Percentiles rank a stretch among this genome's conserved stretches.
Evolutionary conservation across 257 asterid genomes (phyloP).

Genomic region (Solanum dulcamara): DNA sequence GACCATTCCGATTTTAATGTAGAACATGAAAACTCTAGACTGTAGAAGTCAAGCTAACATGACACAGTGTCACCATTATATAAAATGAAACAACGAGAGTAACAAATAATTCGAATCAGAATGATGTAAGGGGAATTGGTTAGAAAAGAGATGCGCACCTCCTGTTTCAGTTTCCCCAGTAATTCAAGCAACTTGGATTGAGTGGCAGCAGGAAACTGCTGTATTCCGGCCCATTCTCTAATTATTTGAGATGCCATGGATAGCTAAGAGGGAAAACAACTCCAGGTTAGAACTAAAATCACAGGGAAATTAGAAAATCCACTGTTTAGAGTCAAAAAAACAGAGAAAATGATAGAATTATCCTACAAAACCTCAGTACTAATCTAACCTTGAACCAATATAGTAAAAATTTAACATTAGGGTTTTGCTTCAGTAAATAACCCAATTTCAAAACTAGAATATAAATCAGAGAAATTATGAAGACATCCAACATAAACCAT

Average conservation of each 20-base stretch:
- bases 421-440: neutral
- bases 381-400: neutral
- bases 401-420: neutral
- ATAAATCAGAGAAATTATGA: neutral
- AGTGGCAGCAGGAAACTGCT: conserved; percentile 86
- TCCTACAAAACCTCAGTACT: neutral
- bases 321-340: neutral
- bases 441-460: neutral
- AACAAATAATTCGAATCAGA: neutral
- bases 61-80: neutral
- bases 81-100: neutral
- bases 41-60: neutral
- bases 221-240: conserved; percentile 84
- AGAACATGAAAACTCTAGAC: neutral
- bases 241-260: conserved; percentile 65
- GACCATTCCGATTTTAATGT: neutral
- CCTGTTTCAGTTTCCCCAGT: conserved; percentile 61
- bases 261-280: conserved; percentile 14
- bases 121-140: neutral
- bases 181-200: conserved; percentile 80
- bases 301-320: neutral
- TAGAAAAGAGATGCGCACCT: conserved; percentile 34
- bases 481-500: neutral
- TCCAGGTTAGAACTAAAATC: neutral
- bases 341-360: neutral